These are phyloP conservation scores for Acacia concinna DNA, from an alignment of 331 rosid species.

Conservation along the genomic window DNA sequence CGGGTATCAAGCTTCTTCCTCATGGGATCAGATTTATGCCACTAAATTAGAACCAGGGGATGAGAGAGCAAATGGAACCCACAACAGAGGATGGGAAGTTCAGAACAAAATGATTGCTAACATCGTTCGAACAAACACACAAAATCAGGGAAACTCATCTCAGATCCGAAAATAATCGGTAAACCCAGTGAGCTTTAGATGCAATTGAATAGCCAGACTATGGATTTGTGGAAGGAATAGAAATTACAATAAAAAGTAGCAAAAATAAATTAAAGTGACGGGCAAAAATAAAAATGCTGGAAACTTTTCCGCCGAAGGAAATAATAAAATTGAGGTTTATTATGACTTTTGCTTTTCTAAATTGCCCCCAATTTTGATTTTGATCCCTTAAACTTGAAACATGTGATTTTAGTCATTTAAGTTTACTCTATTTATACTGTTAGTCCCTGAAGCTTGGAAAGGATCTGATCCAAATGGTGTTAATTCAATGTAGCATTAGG, in stretches of 20 bases:
- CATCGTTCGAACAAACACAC: slow-evolving; percentile 26
- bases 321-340: too few relatives aligned
- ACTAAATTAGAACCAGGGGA: slow-evolving; percentile 23
- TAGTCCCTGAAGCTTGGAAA: too few relatives aligned
- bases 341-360: too few relatives aligned
- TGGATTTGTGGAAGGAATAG: slow-evolving; percentile 44
- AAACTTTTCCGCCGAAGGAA: too few relatives aligned
- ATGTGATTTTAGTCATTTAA: too few relatives aligned
- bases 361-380: too few relatives aligned
- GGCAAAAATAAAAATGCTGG: too few relatives aligned
- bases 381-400: too few relatives aligned
- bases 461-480: too few relatives aligned
- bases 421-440: too few relatives aligned
- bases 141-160: slow-evolving; percentile 40
- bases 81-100: slow-evolving; percentile 25
- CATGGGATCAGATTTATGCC: slow-evolving; percentile 61
- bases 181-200: slow-evolving; percentile 30
- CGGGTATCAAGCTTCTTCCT: slow-evolving; percentile 98
- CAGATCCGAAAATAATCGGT: slow-evolving; percentile 59
- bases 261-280: background rate
- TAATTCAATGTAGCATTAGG: too few relatives aligned
- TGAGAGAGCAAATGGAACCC: slow-evolving; percentile 14
- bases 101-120: slow-evolving; percentile 34
- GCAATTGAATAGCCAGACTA: slow-evolving; percentile 50
- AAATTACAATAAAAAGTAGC: background rate